phyloP scores from a whole-genome alignment of 2,329 filamentous ascomycete species.

The Ascochyta lentis region DNA sequence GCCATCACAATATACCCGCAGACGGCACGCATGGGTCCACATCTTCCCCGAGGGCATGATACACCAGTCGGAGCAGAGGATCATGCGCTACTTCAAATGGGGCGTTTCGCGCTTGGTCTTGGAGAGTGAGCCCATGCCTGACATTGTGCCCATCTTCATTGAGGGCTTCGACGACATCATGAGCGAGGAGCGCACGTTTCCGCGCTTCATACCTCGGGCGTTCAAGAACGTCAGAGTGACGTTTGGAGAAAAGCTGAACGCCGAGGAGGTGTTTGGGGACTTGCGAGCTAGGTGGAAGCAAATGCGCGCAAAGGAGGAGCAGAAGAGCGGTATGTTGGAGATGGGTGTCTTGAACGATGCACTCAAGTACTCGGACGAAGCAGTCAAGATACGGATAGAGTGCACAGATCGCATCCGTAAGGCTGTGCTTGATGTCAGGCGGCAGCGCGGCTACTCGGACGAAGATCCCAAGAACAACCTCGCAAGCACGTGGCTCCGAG shows the following conservation, averaged over 20 bases:
- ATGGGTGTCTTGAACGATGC: conserved; percentile 69
- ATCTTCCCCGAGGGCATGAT: conserved; percentile 96
- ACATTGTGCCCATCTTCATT: conserved; percentile 92
- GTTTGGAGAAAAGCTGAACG: conserved; percentile 80
- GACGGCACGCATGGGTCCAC: conserved; percentile 85
- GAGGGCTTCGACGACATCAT: conserved; percentile 89
- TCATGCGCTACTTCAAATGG: conserved; percentile 98
- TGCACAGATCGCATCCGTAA: conserved; percentile 79
- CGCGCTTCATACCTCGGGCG: conserved; percentile 78
- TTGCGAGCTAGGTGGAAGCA: conserved; percentile 76
- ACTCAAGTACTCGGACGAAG: conserved; percentile 75
- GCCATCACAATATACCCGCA: conserved; percentile 72
- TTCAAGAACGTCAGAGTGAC: conserved; percentile 74
- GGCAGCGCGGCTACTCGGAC: conserved; percentile 74
- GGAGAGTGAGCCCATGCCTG: conserved; percentile 84
- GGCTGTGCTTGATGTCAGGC: conserved; percentile 80
- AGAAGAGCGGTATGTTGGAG: conserved; percentile 49
- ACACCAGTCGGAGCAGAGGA: conserved; percentile 79
- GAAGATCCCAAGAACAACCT: conserved; percentile 78
- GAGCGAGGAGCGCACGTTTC: conserved; percentile 81
- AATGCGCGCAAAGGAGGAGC: conserved; percentile 63
- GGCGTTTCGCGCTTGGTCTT: conserved; percentile 89
- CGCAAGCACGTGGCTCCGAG: conserved; percentile 79
- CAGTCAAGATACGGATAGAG: conserved; percentile 76
- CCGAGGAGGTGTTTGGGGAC: conserved; percentile 77